phyloP scores from a whole-genome alignment of 1,284 basidiomycete species.

The Boletus sp. region DNA sequence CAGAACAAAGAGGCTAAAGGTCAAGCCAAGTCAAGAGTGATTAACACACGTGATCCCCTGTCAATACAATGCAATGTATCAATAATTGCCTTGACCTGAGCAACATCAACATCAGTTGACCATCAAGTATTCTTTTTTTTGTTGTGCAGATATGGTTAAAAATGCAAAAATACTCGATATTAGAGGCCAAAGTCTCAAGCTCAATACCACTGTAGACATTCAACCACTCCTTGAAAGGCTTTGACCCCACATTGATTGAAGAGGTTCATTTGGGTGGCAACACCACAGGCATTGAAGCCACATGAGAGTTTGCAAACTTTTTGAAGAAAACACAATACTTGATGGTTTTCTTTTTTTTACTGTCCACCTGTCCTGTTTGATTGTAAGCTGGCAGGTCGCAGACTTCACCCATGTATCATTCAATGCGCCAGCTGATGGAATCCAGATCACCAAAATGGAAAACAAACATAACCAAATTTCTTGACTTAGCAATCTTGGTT shows the following conservation, averaged over 20 bases:
- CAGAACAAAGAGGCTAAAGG: too few relatives aligned
- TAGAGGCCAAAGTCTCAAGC: slow-evolving; percentile 61
- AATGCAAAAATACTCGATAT: slow-evolving; percentile 35
- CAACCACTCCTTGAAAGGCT: slow-evolving; percentile 73
- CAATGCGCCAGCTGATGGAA: too few relatives aligned
- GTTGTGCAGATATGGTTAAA: slow-evolving; percentile 26
- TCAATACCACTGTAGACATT: slow-evolving; percentile 80
- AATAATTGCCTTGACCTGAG: slow-evolving; percentile 4
- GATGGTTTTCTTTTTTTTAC: slow-evolving; percentile 55
- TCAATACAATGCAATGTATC: too few relatives aligned
- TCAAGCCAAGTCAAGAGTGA: too few relatives aligned
- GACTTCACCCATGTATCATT: too few relatives aligned
- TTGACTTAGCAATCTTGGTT: too few relatives aligned
- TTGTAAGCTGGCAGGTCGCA: slow-evolving; percentile 70
- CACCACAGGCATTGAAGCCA: slow-evolving; percentile 94
- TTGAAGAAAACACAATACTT: slow-evolving; percentile 72
- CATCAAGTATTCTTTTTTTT: not conserved
- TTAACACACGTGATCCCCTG: too few relatives aligned
- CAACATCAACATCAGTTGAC: not conserved
- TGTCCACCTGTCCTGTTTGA: slow-evolving; percentile 13
- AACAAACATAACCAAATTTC: too few relatives aligned
- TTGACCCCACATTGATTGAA: slow-evolving; percentile 72
- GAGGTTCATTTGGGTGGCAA: slow-evolving; percentile 96
- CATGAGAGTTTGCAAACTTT: slow-evolving; percentile 82
- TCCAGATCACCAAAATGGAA: too few relatives aligned